Percentiles rank a stretch among this genome's conserved stretches.
phyloP scores from a whole-genome alignment of 2,329 filamentous ascomycete genomes.

The Thelonectria olida region DNA sequence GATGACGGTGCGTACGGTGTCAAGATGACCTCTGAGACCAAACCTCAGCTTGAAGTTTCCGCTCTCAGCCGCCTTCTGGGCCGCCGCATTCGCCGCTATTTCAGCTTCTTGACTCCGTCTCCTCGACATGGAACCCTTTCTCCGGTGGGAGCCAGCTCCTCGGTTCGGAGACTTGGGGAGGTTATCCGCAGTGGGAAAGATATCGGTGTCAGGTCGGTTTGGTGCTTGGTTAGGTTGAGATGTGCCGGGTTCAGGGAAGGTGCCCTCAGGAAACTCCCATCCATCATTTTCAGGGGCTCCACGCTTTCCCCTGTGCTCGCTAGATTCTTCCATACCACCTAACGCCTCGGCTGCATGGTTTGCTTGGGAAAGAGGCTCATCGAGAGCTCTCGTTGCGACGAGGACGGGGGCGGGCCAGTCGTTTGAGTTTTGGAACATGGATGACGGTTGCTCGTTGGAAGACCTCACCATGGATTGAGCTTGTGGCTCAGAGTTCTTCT shows the following conservation, averaged over 20 bases:
- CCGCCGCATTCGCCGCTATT: slow-evolving; percentile 57
- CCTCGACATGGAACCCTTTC: slow-evolving; percentile 82
- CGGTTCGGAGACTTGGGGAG: slow-evolving; percentile 83
- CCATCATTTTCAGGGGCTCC: slow-evolving; percentile 70
- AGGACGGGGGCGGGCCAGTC: slow-evolving; percentile 48
- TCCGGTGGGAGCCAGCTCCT: slow-evolving; percentile 73
- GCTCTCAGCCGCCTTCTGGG: slow-evolving; percentile 68
- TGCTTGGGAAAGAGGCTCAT: slow-evolving; percentile 44
- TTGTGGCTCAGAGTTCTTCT: slow-evolving; percentile 51
- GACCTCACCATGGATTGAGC: slow-evolving; percentile 63
- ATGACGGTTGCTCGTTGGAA: slow-evolving; percentile 58
- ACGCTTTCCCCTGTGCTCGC: slow-evolving; percentile 58
- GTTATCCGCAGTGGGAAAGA: slow-evolving; percentile 84
- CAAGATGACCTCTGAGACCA: slow-evolving; percentile 89
- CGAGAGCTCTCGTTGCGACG: slow-evolving; percentile 46
- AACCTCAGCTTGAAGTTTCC: slow-evolving; percentile 92
- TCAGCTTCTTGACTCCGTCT: slow-evolving; percentile 76
- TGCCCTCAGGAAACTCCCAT: slow-evolving; percentile 92
- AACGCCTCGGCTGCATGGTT: slow-evolving; percentile 53
- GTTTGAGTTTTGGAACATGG: slow-evolving; percentile 48
- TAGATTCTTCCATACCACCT: slow-evolving; percentile 50
- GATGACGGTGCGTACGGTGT: slow-evolving; percentile 92
- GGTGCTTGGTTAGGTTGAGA: slow-evolving; percentile 57
- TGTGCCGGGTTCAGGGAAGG: slow-evolving; percentile 65
- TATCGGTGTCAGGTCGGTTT: slow-evolving; percentile 84